phyloP scores from a whole-genome alignment of 768 basidiomycete species.

The Trametes meyenii region DNA sequence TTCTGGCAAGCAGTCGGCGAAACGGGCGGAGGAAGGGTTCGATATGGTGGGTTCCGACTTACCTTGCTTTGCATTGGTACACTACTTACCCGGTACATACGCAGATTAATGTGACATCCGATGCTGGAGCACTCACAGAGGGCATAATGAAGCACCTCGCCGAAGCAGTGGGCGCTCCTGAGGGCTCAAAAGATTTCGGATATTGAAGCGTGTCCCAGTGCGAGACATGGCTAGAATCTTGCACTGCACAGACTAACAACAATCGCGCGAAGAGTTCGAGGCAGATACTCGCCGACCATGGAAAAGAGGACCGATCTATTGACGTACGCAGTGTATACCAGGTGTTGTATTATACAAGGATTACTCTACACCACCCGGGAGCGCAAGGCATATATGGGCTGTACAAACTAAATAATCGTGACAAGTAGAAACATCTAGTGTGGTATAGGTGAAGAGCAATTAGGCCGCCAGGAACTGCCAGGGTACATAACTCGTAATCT shows the following conservation, averaged over 20 bases:
- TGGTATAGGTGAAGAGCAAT: neutral
- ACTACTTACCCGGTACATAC: neutral
- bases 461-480: neutral
- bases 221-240: neutral
- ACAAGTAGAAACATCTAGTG: neutral
- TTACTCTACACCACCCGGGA: neutral
- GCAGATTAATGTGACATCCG: constrained; percentile 54
- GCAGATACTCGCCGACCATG: too few species aligned
- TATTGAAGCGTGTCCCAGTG: neutral
- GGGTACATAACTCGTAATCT: too few species aligned
- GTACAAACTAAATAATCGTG: neutral
- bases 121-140: constrained; percentile 47
- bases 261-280: too few species aligned
- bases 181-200: constrained; percentile 9
- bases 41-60: constrained; percentile 42
- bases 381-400: neutral
- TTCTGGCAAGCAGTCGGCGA: constrained; percentile 46
- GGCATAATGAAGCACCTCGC: constrained; percentile 25
- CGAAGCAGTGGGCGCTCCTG: constrained; percentile 23
- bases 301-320: too few species aligned
- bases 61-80: neutral
- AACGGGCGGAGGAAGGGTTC: constrained; percentile 52
- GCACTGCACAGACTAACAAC: neutral
- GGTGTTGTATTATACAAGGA: neutral
- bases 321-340: neutral